Evolutionary conservation across 768 basidiomycete genomes (phyloP).

Genomic region (Lactifluus pinguis): DNA sequence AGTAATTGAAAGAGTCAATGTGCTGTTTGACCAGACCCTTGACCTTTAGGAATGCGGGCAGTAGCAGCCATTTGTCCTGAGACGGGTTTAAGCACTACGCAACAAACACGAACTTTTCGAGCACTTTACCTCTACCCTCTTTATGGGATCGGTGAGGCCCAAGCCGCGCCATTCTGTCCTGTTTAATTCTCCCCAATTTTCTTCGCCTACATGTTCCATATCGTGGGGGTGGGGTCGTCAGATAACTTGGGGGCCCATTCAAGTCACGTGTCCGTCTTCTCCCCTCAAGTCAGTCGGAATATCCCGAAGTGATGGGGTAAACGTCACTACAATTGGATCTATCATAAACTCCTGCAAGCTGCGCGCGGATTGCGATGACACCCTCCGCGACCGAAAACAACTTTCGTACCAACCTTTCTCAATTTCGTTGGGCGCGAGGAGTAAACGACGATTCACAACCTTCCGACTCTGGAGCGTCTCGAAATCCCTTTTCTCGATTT

Average conservation of each 20-base stretch:
- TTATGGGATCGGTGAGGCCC: constrained; percentile 82
- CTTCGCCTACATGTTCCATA: constrained; percentile 25
- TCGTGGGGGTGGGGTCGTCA: not conserved
- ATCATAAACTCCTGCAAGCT: too few relatives aligned
- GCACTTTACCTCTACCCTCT: constrained; percentile 71
- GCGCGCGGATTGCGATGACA: constrained; percentile 4
- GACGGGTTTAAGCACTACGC: not conserved
- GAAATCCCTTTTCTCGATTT: constrained; percentile 73
- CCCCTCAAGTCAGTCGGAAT: too few relatives aligned
- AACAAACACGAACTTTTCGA: not conserved
- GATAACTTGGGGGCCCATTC: too few relatives aligned
- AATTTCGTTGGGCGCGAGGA: constrained; percentile 81
- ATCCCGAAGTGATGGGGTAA: too few relatives aligned
- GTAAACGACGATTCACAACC: constrained; percentile 60
- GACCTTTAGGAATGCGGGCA: constrained; percentile 94
- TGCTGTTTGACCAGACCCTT: constrained; percentile 99
- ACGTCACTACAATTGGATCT: not conserved
- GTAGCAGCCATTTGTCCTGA: constrained; percentile 96
- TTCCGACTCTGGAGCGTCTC: constrained; percentile 25
- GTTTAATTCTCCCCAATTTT: constrained; percentile 53
- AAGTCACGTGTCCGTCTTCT: too few relatives aligned
- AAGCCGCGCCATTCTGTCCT: constrained; percentile 63
- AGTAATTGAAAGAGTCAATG: constrained; percentile 98
- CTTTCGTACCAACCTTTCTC: constrained; percentile 68
- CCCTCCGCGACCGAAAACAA: constrained; percentile 40